Evolutionary conservation across 768 basidiomycete genomes (phyloP), one percentile per base, ranked within the genome.

Genomic region (Hysterangium stoloniferum): DNA sequence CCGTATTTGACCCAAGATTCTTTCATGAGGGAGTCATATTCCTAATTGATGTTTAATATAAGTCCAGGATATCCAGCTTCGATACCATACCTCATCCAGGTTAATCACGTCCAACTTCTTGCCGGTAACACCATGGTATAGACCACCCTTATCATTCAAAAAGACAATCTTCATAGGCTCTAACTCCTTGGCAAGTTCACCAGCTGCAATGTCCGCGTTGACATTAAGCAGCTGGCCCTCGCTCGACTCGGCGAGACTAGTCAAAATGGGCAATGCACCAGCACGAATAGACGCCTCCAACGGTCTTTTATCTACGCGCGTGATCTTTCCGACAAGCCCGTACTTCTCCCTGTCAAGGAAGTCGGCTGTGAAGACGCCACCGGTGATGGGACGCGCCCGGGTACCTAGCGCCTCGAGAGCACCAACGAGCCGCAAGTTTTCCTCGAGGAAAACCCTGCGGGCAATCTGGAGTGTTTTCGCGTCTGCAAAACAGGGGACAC

Each of bases 191-290:
- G 95, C 87, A 17, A 99, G 79, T 68, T 99, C 96, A 34, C 95
- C 96, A 1, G 96, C 95, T 1, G 96, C 96, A 55, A 98, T 88
- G 64, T 99, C 96, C 19, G 96, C 96, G 62, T 98, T 99, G 65
- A 99, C 96, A 61, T 99, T 99, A 56, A 98, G 75, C 59, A 99
- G 93, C 66, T 99, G 96, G n/a, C 96, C 96, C 29, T 96, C 91
- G 19, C 82, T 76, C 29, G 88, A 87, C 69, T 98, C 96, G 5
- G 96, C 95, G 45, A 99, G 73, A 65, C 84, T 88, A 56, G 93
- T 97, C 17, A 98, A 74, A 67, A 99, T 96, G 52, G 96, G 96
- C 22, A 99, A 76, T 19, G 92, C 93, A 28, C 96, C 95, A 1
- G 95, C 93, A 40, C 90, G 82, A 64, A 99, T 99, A 42, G 94